phyloP scores from a whole-genome alignment of 2,329 filamentous ascomycete genomes.

The Pseudogymnoascus sp. region DNA sequence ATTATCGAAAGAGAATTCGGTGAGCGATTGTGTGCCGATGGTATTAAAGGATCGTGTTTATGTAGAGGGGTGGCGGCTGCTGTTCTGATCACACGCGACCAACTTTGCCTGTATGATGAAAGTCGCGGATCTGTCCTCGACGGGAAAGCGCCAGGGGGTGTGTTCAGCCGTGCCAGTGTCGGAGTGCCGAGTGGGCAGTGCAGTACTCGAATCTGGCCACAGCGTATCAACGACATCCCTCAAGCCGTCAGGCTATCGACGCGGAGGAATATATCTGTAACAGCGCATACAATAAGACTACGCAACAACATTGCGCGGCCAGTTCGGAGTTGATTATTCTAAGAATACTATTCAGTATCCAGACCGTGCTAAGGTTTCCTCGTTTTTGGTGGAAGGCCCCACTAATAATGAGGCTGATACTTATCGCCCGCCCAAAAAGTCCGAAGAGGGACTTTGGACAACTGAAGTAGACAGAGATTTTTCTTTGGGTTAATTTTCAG shows the following conservation, averaged over 20 bases:
- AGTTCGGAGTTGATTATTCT: constrained; percentile 6
- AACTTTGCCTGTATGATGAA: constrained; percentile 1
- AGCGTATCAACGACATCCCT: constrained; percentile 5
- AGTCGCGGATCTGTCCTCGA: constrained; percentile 27
- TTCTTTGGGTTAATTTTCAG: background rate
- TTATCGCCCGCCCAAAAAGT: background rate
- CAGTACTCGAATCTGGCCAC: background rate
- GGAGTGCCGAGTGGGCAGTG: constrained; percentile 7
- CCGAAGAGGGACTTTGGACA: background rate
- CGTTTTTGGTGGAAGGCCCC: background rate
- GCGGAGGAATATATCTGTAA: background rate
- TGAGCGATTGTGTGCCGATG: background rate
- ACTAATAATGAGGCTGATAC: constrained; percentile 3
- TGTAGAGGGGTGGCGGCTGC: background rate
- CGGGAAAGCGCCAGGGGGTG: constrained; percentile 12
- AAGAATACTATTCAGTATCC: background rate
- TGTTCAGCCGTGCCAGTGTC: constrained; percentile 17
- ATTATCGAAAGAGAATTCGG: background rate
- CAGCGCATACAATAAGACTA: constrained; percentile 1
- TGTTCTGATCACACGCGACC: constrained; percentile 5
- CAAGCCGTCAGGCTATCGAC: constrained; percentile 2
- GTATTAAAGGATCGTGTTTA: background rate
- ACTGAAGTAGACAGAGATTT: background rate
- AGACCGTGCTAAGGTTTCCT: background rate
- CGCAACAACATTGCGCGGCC: constrained; percentile 4